Base-by-base conservation (phyloP, 2,329 filamentous ascomycete species). In the Raffaelea albimanens region DNA sequence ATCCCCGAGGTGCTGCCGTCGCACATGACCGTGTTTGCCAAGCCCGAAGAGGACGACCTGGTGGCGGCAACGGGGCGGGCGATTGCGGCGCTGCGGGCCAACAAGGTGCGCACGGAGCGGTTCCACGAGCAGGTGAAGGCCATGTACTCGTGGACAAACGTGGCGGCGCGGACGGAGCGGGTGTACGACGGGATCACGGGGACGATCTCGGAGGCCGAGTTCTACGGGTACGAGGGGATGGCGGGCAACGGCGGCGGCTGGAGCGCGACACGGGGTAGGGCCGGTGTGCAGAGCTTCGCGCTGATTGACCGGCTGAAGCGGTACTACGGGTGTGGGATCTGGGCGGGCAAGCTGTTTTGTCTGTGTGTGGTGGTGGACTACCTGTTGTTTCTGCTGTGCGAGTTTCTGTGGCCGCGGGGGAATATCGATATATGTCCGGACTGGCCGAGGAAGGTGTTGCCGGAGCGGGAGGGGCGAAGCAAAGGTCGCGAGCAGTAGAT, bases 131-230 rank as follows among this genome's bases (percentile, higher is more conserved):
- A 97, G 64, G 93, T 98, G 53, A 89, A 91, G 65, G 87, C 86
- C 70, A 97, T 97, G 93, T 98, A 98, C 68, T 95, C 88, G 2
- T 98, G 93, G 93, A 87, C 87, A 23, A 91, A 98, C 62, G 91
- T 98, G 23, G 93, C 93, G 14, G 78, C 85, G 57, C 85, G 93
- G 47, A 97, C 93, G 0, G 93, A 98, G 67, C 78, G 91, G 25
- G 93, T 98, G 1, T 98, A 98, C 65, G 82, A 95, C 61, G 87
- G 93, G 43, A 94, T 98, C 56, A 87, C 82, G 2, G 90, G 89
- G 8, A 82, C 81, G n/a, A 82, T 95, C 46, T 82, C 79, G 54
- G 87, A 94, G 57, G 82, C 85, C 46, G 87, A 94, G 50, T 95
- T 95, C 59, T 95, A 95, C 60, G 87, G 87, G 16, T 84, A 86